These are phyloP conservation scores for Fusarium nodosum DNA, from an alignment of 2,329 filamentous ascomycete genomes.

Conservation along the genomic window DNA sequence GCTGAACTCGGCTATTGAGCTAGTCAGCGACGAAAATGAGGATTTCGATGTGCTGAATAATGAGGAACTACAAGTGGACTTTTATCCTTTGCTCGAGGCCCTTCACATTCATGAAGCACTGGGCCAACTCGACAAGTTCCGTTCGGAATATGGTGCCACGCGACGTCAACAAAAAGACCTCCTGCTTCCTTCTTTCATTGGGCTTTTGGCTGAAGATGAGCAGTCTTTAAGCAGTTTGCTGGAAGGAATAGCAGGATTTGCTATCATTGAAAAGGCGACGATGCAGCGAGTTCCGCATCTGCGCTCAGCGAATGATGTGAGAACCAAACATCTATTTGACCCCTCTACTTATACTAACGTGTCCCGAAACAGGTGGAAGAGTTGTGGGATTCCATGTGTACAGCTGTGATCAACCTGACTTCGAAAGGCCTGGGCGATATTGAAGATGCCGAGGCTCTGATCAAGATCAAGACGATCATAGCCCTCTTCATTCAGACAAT, in stretches of 20 bases:
- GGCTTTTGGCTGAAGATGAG: conserved; percentile 84
- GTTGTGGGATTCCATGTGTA: conserved; percentile 98
- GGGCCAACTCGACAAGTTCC: conserved; percentile 91
- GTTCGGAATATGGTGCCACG: conserved; percentile 91
- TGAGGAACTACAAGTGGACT: conserved; percentile 94
- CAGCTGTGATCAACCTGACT: conserved; percentile 85
- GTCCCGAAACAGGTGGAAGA: conserved; percentile 80
- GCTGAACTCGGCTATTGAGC: conserved; percentile 93
- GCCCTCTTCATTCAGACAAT: conserved; percentile 98
- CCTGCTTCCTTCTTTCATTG: conserved; percentile 81
- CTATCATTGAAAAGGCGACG: conserved; percentile 94
- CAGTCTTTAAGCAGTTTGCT: conserved; percentile 88
- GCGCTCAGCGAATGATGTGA: conserved; percentile 83
- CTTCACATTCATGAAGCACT: conserved; percentile 96
- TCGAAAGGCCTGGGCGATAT: conserved; percentile 82
- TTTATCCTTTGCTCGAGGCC: conserved; percentile 93
- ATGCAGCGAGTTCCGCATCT: conserved; percentile 89
- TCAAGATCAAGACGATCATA: conserved; percentile 96
- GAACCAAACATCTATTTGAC: conserved; percentile 46
- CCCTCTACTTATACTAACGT: conserved; percentile 15
- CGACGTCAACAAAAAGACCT: conserved; percentile 92
- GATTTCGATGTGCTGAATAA: conserved; percentile 97
- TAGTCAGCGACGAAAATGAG: conserved; percentile 94
- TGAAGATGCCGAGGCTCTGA: conserved; percentile 87
- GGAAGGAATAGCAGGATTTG: conserved; percentile 95